A percentile compares a stretch with the other conserved stretches of the same genome.
These are phyloP conservation scores for Cochlearia excelsa DNA, from an alignment of 345 rosid genomes.

Conservation along the genomic window DNA sequence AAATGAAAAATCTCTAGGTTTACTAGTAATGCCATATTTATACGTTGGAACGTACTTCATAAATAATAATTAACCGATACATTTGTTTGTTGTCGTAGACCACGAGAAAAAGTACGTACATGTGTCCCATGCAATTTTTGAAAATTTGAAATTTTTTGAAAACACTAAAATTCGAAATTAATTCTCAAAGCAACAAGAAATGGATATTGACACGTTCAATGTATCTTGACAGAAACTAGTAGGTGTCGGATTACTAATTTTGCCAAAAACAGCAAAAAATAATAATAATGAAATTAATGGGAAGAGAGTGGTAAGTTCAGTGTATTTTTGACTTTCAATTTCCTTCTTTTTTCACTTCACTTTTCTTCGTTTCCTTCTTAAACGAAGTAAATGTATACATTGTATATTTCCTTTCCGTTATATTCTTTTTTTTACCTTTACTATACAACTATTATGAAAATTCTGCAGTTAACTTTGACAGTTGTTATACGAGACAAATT, in stretches of 20 bases:
- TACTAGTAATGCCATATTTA: too few species aligned
- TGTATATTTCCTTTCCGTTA: constrained; percentile 7
- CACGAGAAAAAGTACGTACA: too few species aligned
- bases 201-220: constrained; percentile 26
- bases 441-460: too few species aligned
- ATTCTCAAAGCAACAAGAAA: constrained; percentile 18
- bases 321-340: constrained; percentile 18
- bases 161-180: constrained; percentile 18
- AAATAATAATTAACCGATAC: too few species aligned
- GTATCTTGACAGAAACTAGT: constrained; percentile 30
- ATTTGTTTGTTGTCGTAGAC: too few species aligned
- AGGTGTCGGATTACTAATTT: constrained; percentile 28
- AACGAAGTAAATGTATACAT: constrained; percentile 1
- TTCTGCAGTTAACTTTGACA: constrained; percentile 15
- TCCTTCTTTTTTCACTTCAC: constrained; percentile 31
- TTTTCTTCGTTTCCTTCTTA: constrained; percentile 9
- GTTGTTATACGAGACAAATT: not conserved
- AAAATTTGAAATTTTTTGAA: too few species aligned
- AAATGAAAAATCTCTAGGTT: too few species aligned
- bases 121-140: too few species aligned
- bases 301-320: constrained; percentile 32
- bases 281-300: not conserved
- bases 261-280: not conserved
- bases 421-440: not conserved
- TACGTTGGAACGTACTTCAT: too few species aligned